Percentiles rank a stretch among this genome's conserved stretches.
These are phyloP conservation scores for Flaveria trinervia DNA, from an alignment of 129 eudicot species.

Conservation along the genomic window DNA sequence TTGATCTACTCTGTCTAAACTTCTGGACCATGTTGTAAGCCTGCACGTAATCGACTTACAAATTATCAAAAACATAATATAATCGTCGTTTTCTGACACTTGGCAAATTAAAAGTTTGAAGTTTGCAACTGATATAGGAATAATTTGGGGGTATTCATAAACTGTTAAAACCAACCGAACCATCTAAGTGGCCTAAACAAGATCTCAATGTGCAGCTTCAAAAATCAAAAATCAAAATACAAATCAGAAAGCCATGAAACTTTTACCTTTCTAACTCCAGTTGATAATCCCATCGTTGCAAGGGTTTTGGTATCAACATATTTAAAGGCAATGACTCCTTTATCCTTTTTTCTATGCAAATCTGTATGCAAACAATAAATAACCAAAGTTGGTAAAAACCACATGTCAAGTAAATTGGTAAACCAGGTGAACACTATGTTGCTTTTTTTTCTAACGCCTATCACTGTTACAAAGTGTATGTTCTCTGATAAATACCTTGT, in stretches of 20 bases:
- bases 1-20: conserved; percentile 49
- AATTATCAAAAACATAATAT: background rate
- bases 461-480: background rate
- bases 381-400: background rate
- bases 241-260: background rate
- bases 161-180: background rate
- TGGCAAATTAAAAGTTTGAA: too few relatives aligned
- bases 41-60: conserved; percentile 41
- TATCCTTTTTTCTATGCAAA: conserved; percentile 34
- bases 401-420: background rate
- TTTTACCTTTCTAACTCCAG: conserved; percentile 89
- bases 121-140: background rate
- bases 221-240: background rate
- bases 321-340: conserved; percentile 45
- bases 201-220: background rate
- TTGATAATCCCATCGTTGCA: conserved; percentile 80
- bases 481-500: conserved; percentile 47
- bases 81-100: background rate
- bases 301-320: conserved; percentile 57
- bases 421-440: background rate
- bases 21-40: conserved; percentile 78
- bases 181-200: background rate
- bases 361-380: conserved; percentile 22
- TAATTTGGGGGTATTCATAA: too few relatives aligned
- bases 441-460: too few relatives aligned